Conservation (phyloP, 495 filamentous ascomycete species). For the Aspergillus ellipticus region DNA sequence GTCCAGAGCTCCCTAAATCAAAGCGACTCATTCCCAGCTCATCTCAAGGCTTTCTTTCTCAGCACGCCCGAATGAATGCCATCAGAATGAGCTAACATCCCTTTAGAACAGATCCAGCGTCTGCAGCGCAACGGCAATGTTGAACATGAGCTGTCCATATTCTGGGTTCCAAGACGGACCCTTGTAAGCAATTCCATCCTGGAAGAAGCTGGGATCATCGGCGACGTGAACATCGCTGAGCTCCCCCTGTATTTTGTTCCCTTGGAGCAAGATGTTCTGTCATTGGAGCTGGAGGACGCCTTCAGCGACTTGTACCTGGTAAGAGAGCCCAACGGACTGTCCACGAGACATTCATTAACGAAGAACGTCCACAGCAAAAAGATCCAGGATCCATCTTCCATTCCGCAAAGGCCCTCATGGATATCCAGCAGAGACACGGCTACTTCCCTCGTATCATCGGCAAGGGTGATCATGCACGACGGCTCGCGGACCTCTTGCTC, state of each 20-base stretch:
- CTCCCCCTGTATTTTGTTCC: conserved; percentile 86
- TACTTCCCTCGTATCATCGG: conserved; percentile 94
- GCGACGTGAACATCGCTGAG: conserved; percentile 84
- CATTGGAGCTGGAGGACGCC: conserved; percentile 81
- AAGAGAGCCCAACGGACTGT: conserved; percentile 17
- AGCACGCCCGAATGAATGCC: conserved; percentile 35
- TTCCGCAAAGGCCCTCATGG: conserved; percentile 90
- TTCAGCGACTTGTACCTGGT: conserved; percentile 86
- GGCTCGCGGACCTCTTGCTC: conserved; percentile 80
- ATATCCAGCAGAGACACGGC: conserved; percentile 84
- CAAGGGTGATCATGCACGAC: conserved; percentile 90
- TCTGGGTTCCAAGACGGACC: conserved; percentile 90
- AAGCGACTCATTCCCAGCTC: conserved; percentile 34
- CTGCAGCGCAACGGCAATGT: conserved; percentile 78
- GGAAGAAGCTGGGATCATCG: conserved; percentile 89
- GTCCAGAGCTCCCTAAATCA: conserved; percentile 65
- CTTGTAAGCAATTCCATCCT: conserved; percentile 86
- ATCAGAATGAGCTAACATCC: conserved; percentile 58
- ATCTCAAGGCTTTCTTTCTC: conserved; percentile 42
- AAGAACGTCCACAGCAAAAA: conserved; percentile 57
- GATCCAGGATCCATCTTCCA: conserved; percentile 87
- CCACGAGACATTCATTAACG: background rate
- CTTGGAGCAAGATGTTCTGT: conserved; percentile 85
- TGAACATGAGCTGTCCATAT: conserved; percentile 91
- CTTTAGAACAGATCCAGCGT: conserved; percentile 83